These are phyloP conservation scores for Stentor roeselii DNA, from an alignment of 73 alveolate species.

Conservation along the genomic window DNA sequence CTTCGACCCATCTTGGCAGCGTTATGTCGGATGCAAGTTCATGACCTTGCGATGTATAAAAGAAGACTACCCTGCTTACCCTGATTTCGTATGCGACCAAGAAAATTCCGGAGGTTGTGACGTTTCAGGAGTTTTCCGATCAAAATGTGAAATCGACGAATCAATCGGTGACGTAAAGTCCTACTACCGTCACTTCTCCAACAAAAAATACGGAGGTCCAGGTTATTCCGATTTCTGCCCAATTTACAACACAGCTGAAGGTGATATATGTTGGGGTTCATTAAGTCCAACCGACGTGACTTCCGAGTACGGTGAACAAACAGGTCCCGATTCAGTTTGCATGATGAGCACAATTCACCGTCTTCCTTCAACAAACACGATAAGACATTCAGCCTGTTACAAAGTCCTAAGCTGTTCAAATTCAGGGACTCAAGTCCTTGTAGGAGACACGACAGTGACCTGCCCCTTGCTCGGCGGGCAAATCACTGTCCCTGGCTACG, in stretches of 20 bases:
- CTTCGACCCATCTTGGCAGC: neutral
- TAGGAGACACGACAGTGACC: neutral
- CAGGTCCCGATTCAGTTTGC: neutral
- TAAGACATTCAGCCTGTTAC: neutral
- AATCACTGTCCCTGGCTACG: neutral
- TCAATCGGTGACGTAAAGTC: neutral
- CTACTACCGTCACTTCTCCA: neutral
- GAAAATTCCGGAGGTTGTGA: no score
- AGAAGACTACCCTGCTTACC: no score
- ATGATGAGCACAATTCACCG: neutral
- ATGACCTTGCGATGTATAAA: neutral
- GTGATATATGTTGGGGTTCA: neutral
- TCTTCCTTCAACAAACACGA: neutral
- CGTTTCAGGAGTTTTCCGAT: neutral
- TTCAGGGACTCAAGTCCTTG: neutral
- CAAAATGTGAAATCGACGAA: neutral
- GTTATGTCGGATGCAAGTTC: neutral
- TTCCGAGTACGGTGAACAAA: neutral
- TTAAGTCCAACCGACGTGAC: neutral
- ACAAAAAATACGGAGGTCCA: neutral
- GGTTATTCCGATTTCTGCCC: slow-evolving; percentile 6
- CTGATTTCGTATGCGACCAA: no score
- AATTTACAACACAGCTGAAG: neutral
- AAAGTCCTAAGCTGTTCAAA: neutral
- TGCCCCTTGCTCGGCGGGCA: slow-evolving; percentile 13